Evolutionary conservation across 2,329 filamentous ascomycete species (phyloP), one percentile per base, ranked within the genome.

Genomic region (Aspergillus sp.): DNA sequence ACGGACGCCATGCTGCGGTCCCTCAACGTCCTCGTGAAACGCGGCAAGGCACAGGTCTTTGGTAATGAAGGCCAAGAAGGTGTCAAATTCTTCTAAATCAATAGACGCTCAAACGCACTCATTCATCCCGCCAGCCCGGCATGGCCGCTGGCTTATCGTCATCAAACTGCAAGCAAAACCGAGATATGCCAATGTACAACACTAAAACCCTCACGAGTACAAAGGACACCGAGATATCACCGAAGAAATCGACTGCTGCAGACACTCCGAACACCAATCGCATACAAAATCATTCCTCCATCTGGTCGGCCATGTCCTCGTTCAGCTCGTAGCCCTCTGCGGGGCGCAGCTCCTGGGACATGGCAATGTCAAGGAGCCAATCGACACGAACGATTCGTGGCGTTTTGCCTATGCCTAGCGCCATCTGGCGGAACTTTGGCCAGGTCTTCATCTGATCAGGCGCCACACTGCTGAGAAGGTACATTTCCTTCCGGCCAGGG

Each of bases 1-100:
- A 78, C 81, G 43, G 89, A 91, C 20, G 72, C 96, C 56, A 79
- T 99, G 65, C 82, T 88, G 60, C 91, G 88, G 71, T 88, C 89
- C 34, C 79, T 99, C 45, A 82, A 84, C 55, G 79, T 94, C 46
- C 80, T 97, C 45, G 92, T 96, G 32, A 96, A 95, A 79, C 83
- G 88, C 57, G 91, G 91, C 61, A 96, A 89, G 75, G 93, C 92
- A 13, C 93, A 97, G 72, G 85, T 97, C 21, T 97, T 99, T 75
- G 93, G 93, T 31, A 83, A 85, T 49, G 91, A 93, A 64, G 91
- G 93, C 68, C 88, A 89, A 55, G 85, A 89, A 65, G 94, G 94
- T 64, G 91, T 97, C 59, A 99, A 99, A 77, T 97, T 99, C 77
- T 97, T 97, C 70, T 97, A 77, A 86, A 53, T 31, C 2, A 34